A percentile compares a stretch with the other conserved stretches of the same genome.
These are phyloP conservation scores for Onygena corvina DNA, from an alignment of 2,329 filamentous ascomycete genomes.

Conservation along the genomic window DNA sequence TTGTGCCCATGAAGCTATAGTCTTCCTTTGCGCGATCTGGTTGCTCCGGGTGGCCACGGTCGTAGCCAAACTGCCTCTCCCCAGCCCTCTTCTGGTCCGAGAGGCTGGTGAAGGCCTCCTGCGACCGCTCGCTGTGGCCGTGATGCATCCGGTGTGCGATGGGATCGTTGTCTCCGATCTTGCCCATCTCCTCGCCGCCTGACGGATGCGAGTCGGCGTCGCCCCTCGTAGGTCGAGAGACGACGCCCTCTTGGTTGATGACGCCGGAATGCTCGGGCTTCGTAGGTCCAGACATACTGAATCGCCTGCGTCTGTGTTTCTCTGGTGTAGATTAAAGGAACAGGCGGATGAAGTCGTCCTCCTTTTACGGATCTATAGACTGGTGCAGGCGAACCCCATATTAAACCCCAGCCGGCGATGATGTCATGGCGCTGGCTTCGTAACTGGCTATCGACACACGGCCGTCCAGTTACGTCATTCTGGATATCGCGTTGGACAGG, in stretches of 20 bases:
- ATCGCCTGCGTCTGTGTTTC: no score
- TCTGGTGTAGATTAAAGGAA: no score
- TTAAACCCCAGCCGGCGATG: no score
- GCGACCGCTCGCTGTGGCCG: background rate
- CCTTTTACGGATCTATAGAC: no score
- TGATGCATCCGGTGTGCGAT: background rate
- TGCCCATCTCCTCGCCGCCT: background rate
- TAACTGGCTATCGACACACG: no score
- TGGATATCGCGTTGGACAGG: no score
- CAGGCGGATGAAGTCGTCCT: no score
- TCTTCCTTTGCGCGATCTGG: background rate
- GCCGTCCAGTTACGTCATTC: no score
- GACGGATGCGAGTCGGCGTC: background rate
- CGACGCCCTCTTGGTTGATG: background rate
- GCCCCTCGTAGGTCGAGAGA: background rate
- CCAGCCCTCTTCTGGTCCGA: conserved; percentile 1
- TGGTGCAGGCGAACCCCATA: no score
- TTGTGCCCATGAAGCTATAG: background rate
- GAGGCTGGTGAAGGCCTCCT: conserved; percentile 1
- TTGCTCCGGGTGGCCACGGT: background rate
- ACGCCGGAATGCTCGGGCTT: background rate
- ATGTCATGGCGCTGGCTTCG: no score
- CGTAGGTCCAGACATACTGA: background rate
- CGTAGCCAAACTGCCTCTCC: conserved; percentile 2
- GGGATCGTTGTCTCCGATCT: background rate